Base-by-base conservation (phyloP, 2,329 filamentous ascomycete genomes). In the Aureobasidium pullulans region DNA sequence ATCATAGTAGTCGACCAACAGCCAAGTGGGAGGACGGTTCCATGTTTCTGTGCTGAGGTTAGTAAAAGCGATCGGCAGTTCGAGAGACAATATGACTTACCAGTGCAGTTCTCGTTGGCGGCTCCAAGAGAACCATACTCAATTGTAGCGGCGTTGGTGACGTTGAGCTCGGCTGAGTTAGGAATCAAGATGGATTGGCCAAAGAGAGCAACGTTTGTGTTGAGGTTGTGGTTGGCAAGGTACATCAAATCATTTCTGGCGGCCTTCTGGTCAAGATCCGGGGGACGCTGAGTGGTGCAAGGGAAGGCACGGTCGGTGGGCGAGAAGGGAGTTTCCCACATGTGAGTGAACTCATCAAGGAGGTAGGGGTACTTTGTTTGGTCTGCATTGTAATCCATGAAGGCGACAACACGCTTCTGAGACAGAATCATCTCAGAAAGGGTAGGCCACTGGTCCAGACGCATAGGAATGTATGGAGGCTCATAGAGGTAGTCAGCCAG, bases 251-350 rank as follows among this genome's bases (percentile, higher is more conserved):
- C 77, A 60, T 77, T 76, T 0, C 70, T 69, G 15, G 72, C 70
- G 2, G 82, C 80, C 7, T 82, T 78, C 2, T 79, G 73, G 0
- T 70, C 68, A 60, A 95, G 75, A 44, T 82, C 76, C 0, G 89
- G 89, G 0, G 92, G 91, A 0, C 92, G 85, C 69, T 96, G 84
- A 39, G 86, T 79, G 0, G 77, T 85, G 75, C 92, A 96, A 0
- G 91, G 90, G 70, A 96, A 96, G 0, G 72, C 71, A 3, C 84
- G 75, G 66, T 86, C 73, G 0, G 79, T 83, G 0, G 84, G 90
- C 57, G 90, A 89, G 70, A 96, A 96, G 0, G 89, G 89, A 0
- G 91, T 93, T 75, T 96, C 90, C 89, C 89, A 96, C 75, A 95
- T 82, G 69, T 96, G 88, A 6, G 82, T 83, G 76, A 96, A 96